Base-by-base conservation (phyloP, 257 asterid genomes). In the Galeopsis tetrahit region DNA sequence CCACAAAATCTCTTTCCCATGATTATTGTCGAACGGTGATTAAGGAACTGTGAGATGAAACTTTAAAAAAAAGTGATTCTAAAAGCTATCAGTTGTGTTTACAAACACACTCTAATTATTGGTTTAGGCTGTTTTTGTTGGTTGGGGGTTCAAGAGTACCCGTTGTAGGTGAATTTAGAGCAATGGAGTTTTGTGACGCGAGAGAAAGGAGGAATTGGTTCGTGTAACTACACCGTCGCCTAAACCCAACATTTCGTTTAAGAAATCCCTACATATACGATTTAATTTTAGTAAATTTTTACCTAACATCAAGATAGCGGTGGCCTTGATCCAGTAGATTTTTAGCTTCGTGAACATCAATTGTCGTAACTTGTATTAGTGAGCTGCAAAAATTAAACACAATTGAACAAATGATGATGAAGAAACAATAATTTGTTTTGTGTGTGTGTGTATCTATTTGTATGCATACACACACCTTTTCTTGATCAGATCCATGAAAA, bases 261-360 rank as follows among this genome's bases (percentile, higher is more conserved):
- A n/a, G 17, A 6, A 17, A 14, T 15, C 6, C 13, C 35, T 21
- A 6, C 52, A 1, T 46, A 13, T 46, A 55, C 7, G 10, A 8
- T 28, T 6, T 17, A 17, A 15, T 55, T 49, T n/a, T 48, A 48
- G 56, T 48, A 48, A 48, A 49, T 7, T 32, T n/a, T 28, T 76
- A 92, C 98, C 98, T 84, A 78, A 92, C 98, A 80, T 92, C 98
- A 73, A 92, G 89, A 81, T 85, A 92, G 34, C 74, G 79, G 69
- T 85, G 80, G 68, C 83, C 89, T 15, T 77, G 77, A 17, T 51
- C 75, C 42, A 90, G 87, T 63, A 90, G 89, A 34, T 80, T 56
- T 74, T 68, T 82, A 59, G 96, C 90, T 73, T 80, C 84, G 36
- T 85, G 85, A 15, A 88, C 92, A 80, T 92, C 92, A 58, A 92